Evolutionary conservation across 148 eudicot genomes (phyloP).

Genomic region (Polygonum maritimum): DNA sequence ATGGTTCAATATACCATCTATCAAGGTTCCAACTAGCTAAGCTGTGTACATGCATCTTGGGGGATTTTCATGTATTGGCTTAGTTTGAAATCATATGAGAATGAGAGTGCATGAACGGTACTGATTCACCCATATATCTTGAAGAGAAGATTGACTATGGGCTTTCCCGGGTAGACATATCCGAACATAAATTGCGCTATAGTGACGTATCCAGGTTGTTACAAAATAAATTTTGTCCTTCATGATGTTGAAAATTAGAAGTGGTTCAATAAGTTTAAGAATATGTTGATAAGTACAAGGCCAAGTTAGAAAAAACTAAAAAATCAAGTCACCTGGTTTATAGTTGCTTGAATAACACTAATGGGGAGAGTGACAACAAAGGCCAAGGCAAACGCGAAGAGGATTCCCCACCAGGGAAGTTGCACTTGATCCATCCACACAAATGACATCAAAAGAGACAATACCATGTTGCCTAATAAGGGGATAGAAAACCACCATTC

Average conservation of each 20-base stretch:
- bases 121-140: constrained; percentile 81
- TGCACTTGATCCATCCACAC: too few species aligned
- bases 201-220: constrained; percentile 99
- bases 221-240: constrained; percentile 18
- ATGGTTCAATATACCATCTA: constrained; percentile 71
- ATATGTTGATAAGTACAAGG: too few species aligned
- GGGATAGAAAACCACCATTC: too few species aligned
- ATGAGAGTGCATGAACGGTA: constrained; percentile 80
- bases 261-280: too few species aligned
- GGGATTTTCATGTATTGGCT: constrained; percentile 99
- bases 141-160: too few species aligned
- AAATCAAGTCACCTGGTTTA: constrained; percentile 58
- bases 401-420: too few species aligned
- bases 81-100: constrained; percentile 80
- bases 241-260: not conserved
- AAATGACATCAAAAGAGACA: too few species aligned
- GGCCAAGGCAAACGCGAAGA: too few species aligned
- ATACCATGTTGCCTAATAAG: too few species aligned
- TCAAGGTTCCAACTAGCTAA: constrained; percentile 79
- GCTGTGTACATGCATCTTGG: constrained; percentile 89
- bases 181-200: constrained; percentile 95
- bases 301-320: not conserved
- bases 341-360: constrained; percentile 98
- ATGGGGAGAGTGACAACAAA: not conserved
- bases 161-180: constrained; percentile 30